phyloP scores from a whole-genome alignment of 108 stramenopile species.

The Fragilaria crotonensis region DNA sequence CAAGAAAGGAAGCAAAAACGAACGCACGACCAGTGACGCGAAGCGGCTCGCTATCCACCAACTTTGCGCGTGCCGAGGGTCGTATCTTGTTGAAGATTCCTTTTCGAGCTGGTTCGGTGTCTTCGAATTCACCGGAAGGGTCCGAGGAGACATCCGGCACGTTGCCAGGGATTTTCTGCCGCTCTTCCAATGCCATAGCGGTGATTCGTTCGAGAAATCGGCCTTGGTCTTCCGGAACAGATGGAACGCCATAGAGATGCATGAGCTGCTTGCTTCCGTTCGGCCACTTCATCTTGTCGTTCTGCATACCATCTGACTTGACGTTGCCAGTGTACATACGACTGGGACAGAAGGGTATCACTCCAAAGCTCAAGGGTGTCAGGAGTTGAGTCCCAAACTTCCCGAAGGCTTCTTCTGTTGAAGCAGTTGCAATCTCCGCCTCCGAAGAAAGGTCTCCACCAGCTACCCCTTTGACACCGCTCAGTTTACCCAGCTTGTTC shows the following conservation, averaged over 20 bases:
- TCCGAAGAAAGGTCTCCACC: background rate
- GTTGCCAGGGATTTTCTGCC: background rate
- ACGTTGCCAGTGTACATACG: background rate
- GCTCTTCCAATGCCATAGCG: background rate
- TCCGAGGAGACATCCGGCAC: conserved; percentile 1
- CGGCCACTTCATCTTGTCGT: conserved; percentile 33
- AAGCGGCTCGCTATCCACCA: background rate
- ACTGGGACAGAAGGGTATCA: conserved; percentile 34
- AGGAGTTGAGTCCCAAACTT: conserved; percentile 48
- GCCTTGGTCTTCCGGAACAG: conserved; percentile 41
- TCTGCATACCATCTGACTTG: background rate
- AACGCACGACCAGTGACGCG: conserved; percentile 10
- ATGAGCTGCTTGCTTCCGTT: conserved; percentile 33
- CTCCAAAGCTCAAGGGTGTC: conserved; percentile 60
- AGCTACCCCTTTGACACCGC: background rate
- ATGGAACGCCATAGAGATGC: conserved; percentile 40
- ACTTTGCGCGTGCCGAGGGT: background rate
- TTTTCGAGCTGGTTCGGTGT: background rate
- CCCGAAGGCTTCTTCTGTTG: conserved; percentile 15
- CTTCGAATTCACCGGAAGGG: conserved; percentile 5
- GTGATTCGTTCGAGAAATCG: conserved; percentile 45
- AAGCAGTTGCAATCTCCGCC: conserved; percentile 9
- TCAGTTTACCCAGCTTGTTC: conserved; percentile 4
- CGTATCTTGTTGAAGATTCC: background rate
- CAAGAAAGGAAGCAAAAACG: conserved; percentile 53